phyloP scores from a whole-genome alignment of 768 basidiomycete genomes.

The Termitomyces sp. region DNA sequence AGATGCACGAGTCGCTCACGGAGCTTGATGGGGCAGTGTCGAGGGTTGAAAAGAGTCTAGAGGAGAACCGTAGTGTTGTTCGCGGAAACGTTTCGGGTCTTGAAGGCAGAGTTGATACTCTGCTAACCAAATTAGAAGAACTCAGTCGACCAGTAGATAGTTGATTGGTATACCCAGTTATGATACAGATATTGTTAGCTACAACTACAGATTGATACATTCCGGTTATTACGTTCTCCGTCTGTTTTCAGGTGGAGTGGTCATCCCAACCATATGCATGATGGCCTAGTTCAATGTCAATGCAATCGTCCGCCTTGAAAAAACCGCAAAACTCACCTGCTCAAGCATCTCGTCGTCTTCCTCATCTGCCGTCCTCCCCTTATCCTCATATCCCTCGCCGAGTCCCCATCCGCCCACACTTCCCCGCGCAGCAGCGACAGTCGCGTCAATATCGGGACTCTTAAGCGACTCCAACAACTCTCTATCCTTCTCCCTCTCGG shows the following conservation, averaged over 20 bases:
- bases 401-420: constrained; percentile 77
- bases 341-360: constrained; percentile 63
- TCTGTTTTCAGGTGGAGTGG: constrained; percentile 27
- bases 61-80: constrained; percentile 67
- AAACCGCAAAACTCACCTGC: constrained; percentile 38
- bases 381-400: constrained; percentile 55
- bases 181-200: constrained; percentile 10
- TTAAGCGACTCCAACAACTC: constrained; percentile 58
- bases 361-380: constrained; percentile 41
- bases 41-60: constrained; percentile 72
- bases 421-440: constrained; percentile 32
- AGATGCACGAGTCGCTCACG: constrained; percentile 55
- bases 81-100: constrained; percentile 73
- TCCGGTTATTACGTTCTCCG: constrained; percentile 27
- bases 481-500: constrained; percentile 46
- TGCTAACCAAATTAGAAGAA: constrained; percentile 42
- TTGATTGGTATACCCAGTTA: constrained; percentile 1
- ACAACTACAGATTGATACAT: constrained; percentile 4
- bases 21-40: constrained; percentile 68
- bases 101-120: constrained; percentile 44
- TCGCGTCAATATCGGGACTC: constrained; percentile 48
- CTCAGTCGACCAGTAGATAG: constrained; percentile 19
- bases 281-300: constrained; percentile 33
- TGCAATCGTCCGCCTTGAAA: not conserved
- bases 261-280: constrained; percentile 57